Conservation (phyloP, 352 stramenopile genomes). For the Pythium chondricola region DNA sequence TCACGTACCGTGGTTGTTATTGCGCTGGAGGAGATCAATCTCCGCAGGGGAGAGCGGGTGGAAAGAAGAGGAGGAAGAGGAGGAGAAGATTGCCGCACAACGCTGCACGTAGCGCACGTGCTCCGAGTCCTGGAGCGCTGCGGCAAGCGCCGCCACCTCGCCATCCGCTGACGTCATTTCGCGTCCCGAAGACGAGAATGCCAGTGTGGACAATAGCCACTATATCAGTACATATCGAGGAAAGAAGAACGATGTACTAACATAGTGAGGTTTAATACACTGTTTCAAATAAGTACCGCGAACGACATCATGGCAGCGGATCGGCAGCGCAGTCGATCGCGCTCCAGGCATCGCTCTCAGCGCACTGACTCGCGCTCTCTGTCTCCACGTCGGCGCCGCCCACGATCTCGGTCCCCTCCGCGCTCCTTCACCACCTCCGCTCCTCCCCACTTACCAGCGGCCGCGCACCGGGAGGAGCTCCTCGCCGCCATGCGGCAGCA, state of each 20-base stretch:
- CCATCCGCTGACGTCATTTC: neutral
- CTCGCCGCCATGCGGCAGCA: slow-evolving; percentile 34
- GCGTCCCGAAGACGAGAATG: too few species aligned
- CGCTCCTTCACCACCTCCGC: neutral
- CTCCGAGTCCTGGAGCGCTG: slow-evolving; percentile 8
- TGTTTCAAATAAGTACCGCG: too few species aligned
- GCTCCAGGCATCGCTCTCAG: neutral
- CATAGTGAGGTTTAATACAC: too few species aligned
- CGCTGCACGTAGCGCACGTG: slow-evolving; percentile 13
- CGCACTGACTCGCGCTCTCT: neutral
- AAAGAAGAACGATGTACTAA: too few species aligned
- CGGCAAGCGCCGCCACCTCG: slow-evolving; percentile 8
- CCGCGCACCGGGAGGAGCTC: slow-evolving; percentile 55
- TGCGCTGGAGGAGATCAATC: too few species aligned
- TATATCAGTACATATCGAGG: too few species aligned
- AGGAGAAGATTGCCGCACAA: slow-evolving; percentile 10
- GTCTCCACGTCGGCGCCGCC: neutral
- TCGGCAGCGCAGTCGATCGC: neutral
- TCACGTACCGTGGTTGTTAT: too few species aligned
- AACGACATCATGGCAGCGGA: too few species aligned
- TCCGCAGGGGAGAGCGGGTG: neutral
- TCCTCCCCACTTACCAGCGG: slow-evolving; percentile 25
- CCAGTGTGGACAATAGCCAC: too few species aligned
- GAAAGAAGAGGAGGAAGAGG: neutral
- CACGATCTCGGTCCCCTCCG: neutral